Percentiles rank a stretch among this genome's conserved stretches.
These are phyloP conservation scores for Coemansia javaensis DNA, from an alignment of 192 early-diverging fungal genomes.

Conservation along the genomic window DNA sequence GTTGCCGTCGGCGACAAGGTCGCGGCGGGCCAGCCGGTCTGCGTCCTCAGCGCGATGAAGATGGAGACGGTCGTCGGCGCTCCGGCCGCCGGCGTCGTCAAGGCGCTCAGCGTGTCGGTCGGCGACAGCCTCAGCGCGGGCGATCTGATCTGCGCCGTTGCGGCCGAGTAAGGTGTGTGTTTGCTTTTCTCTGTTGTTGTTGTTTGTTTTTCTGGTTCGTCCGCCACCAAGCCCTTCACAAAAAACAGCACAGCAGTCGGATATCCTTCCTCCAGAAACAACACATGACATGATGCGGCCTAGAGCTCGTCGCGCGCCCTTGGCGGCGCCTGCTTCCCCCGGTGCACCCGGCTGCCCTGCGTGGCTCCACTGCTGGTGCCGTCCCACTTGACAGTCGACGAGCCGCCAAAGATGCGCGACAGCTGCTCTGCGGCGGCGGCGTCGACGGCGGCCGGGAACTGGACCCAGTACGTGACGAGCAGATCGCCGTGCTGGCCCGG, in stretches of 20 bases:
- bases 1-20: constrained; percentile 75
- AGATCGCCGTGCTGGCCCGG: constrained; percentile 54
- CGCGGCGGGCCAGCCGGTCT: constrained; percentile 87
- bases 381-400: constrained; percentile 18
- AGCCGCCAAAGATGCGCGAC: constrained; percentile 5
- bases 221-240: not conserved
- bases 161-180: constrained; percentile 4
- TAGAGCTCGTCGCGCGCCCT: constrained; percentile 39
- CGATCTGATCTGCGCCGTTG: constrained; percentile 66
- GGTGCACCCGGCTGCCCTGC: constrained; percentile 1
- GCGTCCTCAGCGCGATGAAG: constrained; percentile 96
- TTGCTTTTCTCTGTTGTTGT: constrained; percentile 1
- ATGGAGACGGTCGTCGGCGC: constrained; percentile 93
- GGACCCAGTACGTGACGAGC: constrained; percentile 83
- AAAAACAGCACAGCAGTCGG: not conserved
- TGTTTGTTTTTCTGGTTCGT: constrained; percentile 3
- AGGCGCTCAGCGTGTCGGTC: constrained; percentile 63
- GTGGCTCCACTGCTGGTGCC: constrained; percentile 10
- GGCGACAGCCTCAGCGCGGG: constrained; percentile 77
- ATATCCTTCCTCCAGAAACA: not conserved
- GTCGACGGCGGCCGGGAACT: constrained; percentile 59
- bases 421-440: constrained; percentile 10
- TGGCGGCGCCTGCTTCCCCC: constrained; percentile 14
- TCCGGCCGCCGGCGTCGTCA: constrained; percentile 70
- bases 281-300: not conserved